These are phyloP conservation scores for Claviceps pusilla DNA, from an alignment of 2,329 filamentous ascomycete species.

Conservation along the genomic window DNA sequence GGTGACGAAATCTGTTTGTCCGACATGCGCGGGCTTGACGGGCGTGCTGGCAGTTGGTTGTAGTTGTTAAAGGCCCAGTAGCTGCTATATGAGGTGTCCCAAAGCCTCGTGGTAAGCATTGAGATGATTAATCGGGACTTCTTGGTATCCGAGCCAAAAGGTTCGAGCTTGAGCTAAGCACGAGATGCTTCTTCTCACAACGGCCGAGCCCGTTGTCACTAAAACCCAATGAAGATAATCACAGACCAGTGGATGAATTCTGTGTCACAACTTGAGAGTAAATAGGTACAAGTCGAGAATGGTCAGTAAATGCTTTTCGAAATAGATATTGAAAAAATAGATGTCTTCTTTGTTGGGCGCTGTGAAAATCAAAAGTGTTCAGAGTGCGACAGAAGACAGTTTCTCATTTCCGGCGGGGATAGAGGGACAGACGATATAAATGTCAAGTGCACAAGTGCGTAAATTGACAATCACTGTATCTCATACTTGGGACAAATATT, in stretches of 20 bases:
- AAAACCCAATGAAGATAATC: neutral
- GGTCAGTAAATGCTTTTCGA: neutral
- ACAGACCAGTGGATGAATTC: neutral
- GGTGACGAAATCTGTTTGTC: slow-evolving; percentile 36
- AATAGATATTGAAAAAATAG: neutral
- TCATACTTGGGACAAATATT: neutral
- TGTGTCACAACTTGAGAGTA: neutral
- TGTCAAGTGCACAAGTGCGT: neutral
- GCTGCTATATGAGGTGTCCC: slow-evolving; percentile 29
- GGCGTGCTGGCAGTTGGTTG: slow-evolving; percentile 29
- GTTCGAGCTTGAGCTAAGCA: neutral
- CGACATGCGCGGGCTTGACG: slow-evolving; percentile 40
- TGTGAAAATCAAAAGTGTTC: neutral
- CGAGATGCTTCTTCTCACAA: neutral
- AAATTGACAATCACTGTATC: neutral
- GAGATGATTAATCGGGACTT: neutral
- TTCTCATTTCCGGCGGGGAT: neutral
- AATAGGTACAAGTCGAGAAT: neutral
- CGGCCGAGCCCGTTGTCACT: neutral
- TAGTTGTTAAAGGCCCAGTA: slow-evolving; percentile 41
- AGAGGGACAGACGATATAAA: neutral
- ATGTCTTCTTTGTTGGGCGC: neutral
- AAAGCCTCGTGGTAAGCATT: slow-evolving; percentile 6
- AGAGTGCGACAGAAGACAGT: neutral
- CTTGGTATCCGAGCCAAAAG: neutral